These are phyloP conservation scores for Xylaria polymorpha DNA, from an alignment of 2,329 filamentous ascomycete genomes.

Conservation along the genomic window DNA sequence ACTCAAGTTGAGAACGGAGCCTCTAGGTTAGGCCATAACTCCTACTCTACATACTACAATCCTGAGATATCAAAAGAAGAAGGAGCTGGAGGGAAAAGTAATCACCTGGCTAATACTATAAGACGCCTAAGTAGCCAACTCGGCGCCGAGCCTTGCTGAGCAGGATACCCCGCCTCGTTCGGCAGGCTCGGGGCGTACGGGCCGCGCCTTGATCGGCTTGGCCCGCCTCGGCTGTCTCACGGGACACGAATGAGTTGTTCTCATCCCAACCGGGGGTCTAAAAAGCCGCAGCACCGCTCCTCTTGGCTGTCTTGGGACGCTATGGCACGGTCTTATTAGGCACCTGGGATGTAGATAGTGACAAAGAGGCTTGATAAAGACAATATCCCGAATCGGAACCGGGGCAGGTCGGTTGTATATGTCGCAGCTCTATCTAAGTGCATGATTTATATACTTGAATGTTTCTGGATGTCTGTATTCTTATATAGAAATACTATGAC, in stretches of 20 bases:
- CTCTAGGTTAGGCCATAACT: too few relatives aligned
- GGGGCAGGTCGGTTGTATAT: background rate
- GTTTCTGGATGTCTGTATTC: background rate
- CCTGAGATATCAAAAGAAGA: background rate
- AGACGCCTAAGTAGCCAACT: background rate
- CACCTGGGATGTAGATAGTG: background rate
- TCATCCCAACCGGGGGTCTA: background rate
- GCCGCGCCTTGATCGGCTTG: conserved; percentile 13
- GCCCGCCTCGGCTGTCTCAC: conserved; percentile 2
- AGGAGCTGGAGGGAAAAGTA: background rate
- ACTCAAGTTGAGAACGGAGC: too few relatives aligned
- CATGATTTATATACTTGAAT: background rate
- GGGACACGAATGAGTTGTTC: conserved; percentile 7
- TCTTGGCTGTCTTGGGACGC: conserved; percentile 14
- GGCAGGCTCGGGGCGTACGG: conserved; percentile 11
- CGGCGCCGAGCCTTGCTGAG: conserved; percentile 30
- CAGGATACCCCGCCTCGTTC: conserved; percentile 6
- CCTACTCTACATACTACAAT: background rate
- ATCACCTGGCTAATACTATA: background rate
- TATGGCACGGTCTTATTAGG: background rate
- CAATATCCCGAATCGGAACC: background rate
- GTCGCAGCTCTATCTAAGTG: background rate
- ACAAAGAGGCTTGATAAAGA: background rate
- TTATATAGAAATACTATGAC: background rate
- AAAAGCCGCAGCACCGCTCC: conserved; percentile 16